Evolutionary conservation across 768 basidiomycete genomes (phyloP).

Genomic region (Suillus subaureus): DNA sequence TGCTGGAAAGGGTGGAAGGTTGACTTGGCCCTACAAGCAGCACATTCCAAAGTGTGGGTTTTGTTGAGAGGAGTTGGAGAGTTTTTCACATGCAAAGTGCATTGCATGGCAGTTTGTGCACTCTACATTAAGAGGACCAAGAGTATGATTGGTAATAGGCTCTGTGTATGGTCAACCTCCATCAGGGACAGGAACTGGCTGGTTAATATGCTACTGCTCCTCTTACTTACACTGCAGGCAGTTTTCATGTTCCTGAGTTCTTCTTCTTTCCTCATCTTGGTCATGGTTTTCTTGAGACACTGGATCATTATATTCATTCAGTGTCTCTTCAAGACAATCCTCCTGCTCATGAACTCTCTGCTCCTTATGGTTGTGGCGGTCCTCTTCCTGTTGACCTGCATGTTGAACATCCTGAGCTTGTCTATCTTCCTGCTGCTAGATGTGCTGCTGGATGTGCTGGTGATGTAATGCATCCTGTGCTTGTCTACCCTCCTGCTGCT

Average conservation of each 20-base stretch:
- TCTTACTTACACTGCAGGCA: too few species aligned
- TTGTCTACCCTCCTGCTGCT: neutral
- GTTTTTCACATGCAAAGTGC: slow-evolving; percentile 20
- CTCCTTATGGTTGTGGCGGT: neutral
- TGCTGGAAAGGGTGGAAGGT: slow-evolving; percentile 20
- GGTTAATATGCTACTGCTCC: too few species aligned
- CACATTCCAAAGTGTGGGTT: slow-evolving; percentile 26
- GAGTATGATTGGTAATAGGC: too few species aligned
- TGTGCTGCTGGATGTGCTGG: neutral
- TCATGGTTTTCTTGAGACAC: neutral
- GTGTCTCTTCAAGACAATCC: neutral
- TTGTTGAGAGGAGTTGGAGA: neutral
- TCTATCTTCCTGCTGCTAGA: neutral
- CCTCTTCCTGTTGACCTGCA: neutral
- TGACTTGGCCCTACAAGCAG: slow-evolving; percentile 30
- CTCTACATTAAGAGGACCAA: slow-evolving; percentile 13
- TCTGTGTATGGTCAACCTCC: too few species aligned
- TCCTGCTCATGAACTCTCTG: neutral
- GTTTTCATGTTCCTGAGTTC: too few species aligned
- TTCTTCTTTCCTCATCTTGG: too few species aligned
- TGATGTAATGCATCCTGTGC: neutral
- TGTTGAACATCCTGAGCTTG: neutral
- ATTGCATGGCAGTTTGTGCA: slow-evolving; percentile 22
- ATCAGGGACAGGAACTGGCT: too few species aligned
- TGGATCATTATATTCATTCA: neutral